These are phyloP conservation scores for Pseudogymnoascus sp. DNA, from an alignment of 2,329 filamentous ascomycete genomes.

Conservation along the genomic window DNA sequence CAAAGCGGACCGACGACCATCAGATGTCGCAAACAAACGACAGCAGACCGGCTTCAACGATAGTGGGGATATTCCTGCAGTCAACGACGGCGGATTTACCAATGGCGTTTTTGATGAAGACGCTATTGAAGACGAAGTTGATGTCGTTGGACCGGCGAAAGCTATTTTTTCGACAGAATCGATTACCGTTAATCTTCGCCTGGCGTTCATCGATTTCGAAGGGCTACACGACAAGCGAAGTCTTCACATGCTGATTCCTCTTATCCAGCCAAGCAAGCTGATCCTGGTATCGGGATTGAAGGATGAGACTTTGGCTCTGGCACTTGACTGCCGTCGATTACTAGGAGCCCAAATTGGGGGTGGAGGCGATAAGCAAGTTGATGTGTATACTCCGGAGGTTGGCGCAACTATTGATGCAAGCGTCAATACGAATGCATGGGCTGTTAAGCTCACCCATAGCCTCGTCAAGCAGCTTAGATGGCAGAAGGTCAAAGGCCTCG, in stretches of 20 bases:
- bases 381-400: conserved; percentile 76
- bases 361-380: conserved; percentile 40
- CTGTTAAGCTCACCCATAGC: conserved; percentile 77
- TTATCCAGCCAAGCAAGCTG: conserved; percentile 89
- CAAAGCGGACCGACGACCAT: conserved; percentile 31
- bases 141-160: conserved; percentile 64
- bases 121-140: conserved; percentile 47
- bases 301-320: conserved; percentile 70
- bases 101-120: conserved; percentile 46
- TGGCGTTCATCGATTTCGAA: conserved; percentile 86
- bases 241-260: conserved; percentile 85
- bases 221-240: conserved; percentile 91
- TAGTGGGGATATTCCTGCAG: conserved; percentile 22
- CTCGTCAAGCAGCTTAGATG: conserved; percentile 84
- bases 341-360: conserved; percentile 40
- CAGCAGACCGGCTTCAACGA: conserved; percentile 39
- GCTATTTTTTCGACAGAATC: conserved; percentile 56
- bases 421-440: conserved; percentile 96
- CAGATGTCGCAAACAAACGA: conserved; percentile 50
- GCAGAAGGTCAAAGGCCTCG: conserved; percentile 86
- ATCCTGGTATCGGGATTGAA: conserved; percentile 79
- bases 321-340: conserved; percentile 69
- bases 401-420: conserved; percentile 76
- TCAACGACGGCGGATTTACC: conserved; percentile 42
- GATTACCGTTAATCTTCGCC: conserved; percentile 61